These are phyloP conservation scores for Henckelia pumila DNA, from an alignment of 257 asterid species.

Conservation along the genomic window DNA sequence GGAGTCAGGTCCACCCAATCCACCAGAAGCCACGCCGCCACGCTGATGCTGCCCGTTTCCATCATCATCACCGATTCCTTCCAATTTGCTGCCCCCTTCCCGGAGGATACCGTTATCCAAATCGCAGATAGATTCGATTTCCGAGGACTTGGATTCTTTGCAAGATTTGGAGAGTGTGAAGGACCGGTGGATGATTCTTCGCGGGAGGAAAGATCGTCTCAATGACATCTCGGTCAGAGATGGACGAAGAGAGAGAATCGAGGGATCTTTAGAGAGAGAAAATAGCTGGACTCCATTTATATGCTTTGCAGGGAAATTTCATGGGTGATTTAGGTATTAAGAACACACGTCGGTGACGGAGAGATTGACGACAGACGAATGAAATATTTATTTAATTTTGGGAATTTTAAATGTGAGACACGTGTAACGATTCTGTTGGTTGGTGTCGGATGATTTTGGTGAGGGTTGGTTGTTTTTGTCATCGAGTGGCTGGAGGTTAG, in stretches of 20 bases:
- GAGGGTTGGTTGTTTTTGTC: background rate
- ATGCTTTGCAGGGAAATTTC: constrained; percentile 10
- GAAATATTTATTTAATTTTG: background rate
- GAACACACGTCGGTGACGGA: background rate
- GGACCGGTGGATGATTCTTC: constrained; percentile 62
- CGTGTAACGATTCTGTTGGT: constrained; percentile 12
- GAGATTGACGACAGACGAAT: constrained; percentile 26
- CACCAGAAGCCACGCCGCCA: constrained; percentile 29
- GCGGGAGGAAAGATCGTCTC: constrained; percentile 60
- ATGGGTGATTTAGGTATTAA: background rate
- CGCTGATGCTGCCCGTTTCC: constrained; percentile 21
- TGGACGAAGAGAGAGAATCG: constrained; percentile 11
- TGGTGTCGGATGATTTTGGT: background rate
- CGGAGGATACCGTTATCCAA: background rate
- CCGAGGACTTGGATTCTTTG: constrained; percentile 37
- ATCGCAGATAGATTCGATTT: constrained; percentile 15
- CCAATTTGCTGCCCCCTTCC: constrained; percentile 12
- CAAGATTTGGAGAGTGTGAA: constrained; percentile 59
- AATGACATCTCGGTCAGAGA: constrained; percentile 47
- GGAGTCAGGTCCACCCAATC: constrained; percentile 30
- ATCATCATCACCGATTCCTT: constrained; percentile 20
- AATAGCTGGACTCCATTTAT: background rate
- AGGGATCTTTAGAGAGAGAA: constrained; percentile 27
- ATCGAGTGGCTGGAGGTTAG: constrained; percentile 3
- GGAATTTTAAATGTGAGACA: background rate